phyloP scores from a whole-genome alignment of 495 filamentous ascomycete genomes.

The Talaromyces thailandensis region DNA sequence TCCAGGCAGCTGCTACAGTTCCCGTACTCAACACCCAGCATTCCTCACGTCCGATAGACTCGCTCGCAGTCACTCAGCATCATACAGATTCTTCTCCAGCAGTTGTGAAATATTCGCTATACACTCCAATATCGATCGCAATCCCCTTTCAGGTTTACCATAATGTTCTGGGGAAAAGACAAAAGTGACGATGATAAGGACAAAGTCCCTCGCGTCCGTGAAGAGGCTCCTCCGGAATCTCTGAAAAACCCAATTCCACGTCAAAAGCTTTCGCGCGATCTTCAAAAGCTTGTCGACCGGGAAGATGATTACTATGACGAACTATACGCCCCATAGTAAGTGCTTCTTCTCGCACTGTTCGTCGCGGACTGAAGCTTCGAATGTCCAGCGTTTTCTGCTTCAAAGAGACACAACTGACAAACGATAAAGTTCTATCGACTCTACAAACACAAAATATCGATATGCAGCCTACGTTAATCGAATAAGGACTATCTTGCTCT shows the following conservation, averaged over 20 bases:
- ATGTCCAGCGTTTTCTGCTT: neutral
- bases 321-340: constrained; percentile 73
- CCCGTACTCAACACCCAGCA: neutral
- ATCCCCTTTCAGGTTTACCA: neutral
- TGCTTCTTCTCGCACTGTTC: constrained; percentile 15
- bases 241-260: constrained; percentile 42
- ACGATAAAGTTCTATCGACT: constrained; percentile 56
- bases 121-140: neutral
- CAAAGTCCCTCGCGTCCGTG: constrained; percentile 10
- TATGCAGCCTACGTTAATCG: constrained; percentile 90
- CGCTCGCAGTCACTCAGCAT: neutral
- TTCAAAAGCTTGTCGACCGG: constrained; percentile 68
- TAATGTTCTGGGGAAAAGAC: constrained; percentile 28
- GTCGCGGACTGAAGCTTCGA: neutral
- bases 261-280: constrained; percentile 54
- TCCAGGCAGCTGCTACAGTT: neutral
- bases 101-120: neutral
- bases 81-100: neutral
- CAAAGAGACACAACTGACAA: constrained; percentile 9
- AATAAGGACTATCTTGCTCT: constrained; percentile 78
- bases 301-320: constrained; percentile 74
- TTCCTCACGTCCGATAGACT: neutral
- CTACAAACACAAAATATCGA: constrained; percentile 75
- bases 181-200: constrained; percentile 4
- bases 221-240: constrained; percentile 27